Percentiles rank a stretch among this genome's conserved stretches.
Evolutionary conservation across 2,329 filamentous ascomycete genomes (phyloP).

Genomic region (Arthrocladium fulminans): DNA sequence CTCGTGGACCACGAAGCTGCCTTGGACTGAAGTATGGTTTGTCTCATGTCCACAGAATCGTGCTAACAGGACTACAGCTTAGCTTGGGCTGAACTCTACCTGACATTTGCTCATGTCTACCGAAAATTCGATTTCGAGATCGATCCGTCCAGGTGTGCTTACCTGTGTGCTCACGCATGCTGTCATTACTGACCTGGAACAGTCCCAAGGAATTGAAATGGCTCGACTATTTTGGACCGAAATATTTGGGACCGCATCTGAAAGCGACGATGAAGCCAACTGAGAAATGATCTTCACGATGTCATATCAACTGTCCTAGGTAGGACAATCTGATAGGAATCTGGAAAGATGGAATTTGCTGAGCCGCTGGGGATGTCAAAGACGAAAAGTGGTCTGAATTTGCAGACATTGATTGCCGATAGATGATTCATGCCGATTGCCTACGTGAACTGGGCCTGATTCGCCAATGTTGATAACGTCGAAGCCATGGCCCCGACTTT

Average conservation of each 20-base stretch:
- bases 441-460: too few relatives aligned
- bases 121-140: conserved; percentile 10
- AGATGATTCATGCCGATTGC: too few relatives aligned
- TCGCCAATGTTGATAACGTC: too few relatives aligned
- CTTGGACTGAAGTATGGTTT: conserved; percentile 26
- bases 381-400: too few relatives aligned
- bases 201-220: background rate
- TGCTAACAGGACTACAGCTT: conserved; percentile 11
- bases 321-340: too few relatives aligned
- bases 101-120: conserved; percentile 12
- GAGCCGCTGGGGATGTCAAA: too few relatives aligned
- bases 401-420: too few relatives aligned
- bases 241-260: conserved; percentile 2
- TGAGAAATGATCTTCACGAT: too few relatives aligned
- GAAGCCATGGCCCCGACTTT: too few relatives aligned
- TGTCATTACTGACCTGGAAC: background rate
- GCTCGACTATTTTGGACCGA: background rate
- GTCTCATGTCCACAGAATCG: background rate
- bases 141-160: background rate
- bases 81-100: conserved; percentile 14
- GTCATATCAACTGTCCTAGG: too few relatives aligned
- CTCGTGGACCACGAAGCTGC: conserved; percentile 34
- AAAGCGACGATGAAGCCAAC: conserved; percentile 1
- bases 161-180: background rate
- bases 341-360: too few relatives aligned